Conservation (phyloP, 2,329 filamentous ascomycete species). For the Westerdykella aurantiaca region DNA sequence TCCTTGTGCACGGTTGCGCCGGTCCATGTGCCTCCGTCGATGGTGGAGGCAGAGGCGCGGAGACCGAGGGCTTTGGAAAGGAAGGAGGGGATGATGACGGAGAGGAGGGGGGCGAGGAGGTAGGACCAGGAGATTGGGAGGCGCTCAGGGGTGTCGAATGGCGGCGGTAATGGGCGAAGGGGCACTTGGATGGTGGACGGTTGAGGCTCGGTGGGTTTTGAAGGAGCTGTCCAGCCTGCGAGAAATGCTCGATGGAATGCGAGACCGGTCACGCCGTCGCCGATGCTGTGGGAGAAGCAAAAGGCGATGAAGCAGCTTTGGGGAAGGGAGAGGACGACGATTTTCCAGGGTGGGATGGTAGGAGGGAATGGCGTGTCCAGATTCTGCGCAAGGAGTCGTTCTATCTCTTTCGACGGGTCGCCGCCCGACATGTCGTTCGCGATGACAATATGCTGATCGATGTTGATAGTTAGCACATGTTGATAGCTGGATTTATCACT, state of each 20-base stretch:
- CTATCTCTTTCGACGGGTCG: background rate
- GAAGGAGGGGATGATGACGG: constrained; percentile 34
- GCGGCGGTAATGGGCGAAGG: constrained; percentile 20
- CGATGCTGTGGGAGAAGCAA: constrained; percentile 41
- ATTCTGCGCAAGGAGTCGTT: constrained; percentile 4
- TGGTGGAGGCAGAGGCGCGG: constrained; percentile 15
- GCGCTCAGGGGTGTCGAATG: constrained; percentile 37
- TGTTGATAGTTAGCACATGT: constrained; percentile 27
- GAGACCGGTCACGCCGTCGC: constrained; percentile 41
- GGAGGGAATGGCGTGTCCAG: constrained; percentile 19
- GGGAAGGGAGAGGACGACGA: constrained; percentile 34
- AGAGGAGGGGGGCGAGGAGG: constrained; percentile 39
- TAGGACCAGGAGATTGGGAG: constrained; percentile 44
- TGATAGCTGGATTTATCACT: constrained; percentile 37
- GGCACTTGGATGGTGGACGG: constrained; percentile 7
- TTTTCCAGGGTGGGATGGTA: constrained; percentile 40
- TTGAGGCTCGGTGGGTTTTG: background rate
- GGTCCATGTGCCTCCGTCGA: constrained; percentile 32
- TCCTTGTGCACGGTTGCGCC: constrained; percentile 7
- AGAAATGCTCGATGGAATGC: constrained; percentile 43
- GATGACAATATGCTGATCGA: constrained; percentile 39
- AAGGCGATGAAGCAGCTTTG: constrained; percentile 33
- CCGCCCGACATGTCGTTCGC: background rate
- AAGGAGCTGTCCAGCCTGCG: constrained; percentile 11
- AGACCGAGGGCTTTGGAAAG: constrained; percentile 32